Base-by-base conservation (phyloP, 2,329 filamentous ascomycete genomes). In the Cytospora paraplurivora region DNA sequence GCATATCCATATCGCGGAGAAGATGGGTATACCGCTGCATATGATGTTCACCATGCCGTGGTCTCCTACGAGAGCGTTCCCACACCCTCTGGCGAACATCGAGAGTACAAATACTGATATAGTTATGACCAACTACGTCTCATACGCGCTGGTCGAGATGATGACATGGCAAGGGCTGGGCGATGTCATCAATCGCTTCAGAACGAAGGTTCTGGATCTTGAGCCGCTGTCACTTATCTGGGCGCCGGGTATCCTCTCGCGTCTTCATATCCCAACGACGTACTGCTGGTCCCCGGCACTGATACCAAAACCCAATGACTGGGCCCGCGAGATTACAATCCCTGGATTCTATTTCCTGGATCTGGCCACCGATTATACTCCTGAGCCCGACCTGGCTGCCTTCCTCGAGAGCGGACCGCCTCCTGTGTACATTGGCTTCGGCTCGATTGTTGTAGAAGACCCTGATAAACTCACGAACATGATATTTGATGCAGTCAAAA, bases 41-140 rank as follows among this genome's bases (percentile, higher is more conserved):
- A 86, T 96, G 75, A 96, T 96, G 90, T 97, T 96, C 76, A 97
- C 93, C 1, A 96, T 97, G 92, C 93, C 93, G 0, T 96, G 92
- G 89, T 91, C 91, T 1, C 89, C 92, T 0, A 96, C 93, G 0
- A 87, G 91, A 72, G 85, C 89, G 0, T 96, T 96, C 68, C 91
- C 92, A 0, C 93, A 97, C 70, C 93, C 93, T 0, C 79, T 97
- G 32, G 92, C 92, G 0, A 94, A 95, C 67, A 88, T 96, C 62
- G 85, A 91, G 67, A 87, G 86, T 1, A 86, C 88, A 0, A 92
- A 92, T 69, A 89, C 89, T 1, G 91, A 95, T 69, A 81, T 86
- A 6, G 85, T 85, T n/a, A 82, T 92, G 64, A 89, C 91, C 0
- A 96, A 95, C 69, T 94, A 91, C 71, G 82, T 96, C 62, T 91